Evolutionary conservation across 768 basidiomycete genomes (phyloP).

Genomic region (Butyriboletus loyo): DNA sequence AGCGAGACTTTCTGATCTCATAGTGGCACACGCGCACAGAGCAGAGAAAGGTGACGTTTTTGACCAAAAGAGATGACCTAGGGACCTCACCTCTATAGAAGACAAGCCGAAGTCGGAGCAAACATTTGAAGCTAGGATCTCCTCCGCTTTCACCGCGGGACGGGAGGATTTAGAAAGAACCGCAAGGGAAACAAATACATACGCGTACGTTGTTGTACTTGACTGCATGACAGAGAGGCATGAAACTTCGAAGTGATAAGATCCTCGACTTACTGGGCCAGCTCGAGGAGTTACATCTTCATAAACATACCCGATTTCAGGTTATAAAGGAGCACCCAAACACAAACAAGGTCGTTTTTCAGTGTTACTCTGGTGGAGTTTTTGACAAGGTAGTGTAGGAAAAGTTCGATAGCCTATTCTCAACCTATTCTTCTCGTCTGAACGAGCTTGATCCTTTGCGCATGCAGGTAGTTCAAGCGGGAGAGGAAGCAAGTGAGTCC

Average conservation of each 20-base stretch:
- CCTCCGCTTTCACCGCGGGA: constrained; percentile 15
- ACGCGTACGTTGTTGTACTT: constrained; percentile 22
- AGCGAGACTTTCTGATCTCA: background rate
- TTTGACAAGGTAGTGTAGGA: constrained; percentile 16
- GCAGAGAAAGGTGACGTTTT: constrained; percentile 12
- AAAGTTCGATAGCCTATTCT: constrained; percentile 23
- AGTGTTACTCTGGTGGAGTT: background rate
- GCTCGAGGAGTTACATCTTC: constrained; percentile 22
- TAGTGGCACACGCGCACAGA: background rate
- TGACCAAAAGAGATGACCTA: background rate
- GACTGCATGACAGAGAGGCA: background rate
- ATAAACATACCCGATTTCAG: constrained; percentile 7
- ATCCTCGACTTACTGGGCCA: constrained; percentile 17
- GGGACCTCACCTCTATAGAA: background rate
- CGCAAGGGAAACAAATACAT: constrained; percentile 25
- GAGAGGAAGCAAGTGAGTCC: constrained; percentile 34
- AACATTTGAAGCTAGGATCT: constrained; percentile 19
- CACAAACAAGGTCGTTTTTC: constrained; percentile 16
- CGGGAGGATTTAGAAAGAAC: constrained; percentile 10
- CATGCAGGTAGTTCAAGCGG: constrained; percentile 28
- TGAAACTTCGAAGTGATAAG: constrained; percentile 15
- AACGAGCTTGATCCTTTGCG: constrained; percentile 34
- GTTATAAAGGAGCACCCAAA: constrained; percentile 4
- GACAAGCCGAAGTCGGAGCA: constrained; percentile 17
- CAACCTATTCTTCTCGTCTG: constrained; percentile 22